phyloP scores from a whole-genome alignment of 805 yeast species.

The Myxozyma neglecta region DNA sequence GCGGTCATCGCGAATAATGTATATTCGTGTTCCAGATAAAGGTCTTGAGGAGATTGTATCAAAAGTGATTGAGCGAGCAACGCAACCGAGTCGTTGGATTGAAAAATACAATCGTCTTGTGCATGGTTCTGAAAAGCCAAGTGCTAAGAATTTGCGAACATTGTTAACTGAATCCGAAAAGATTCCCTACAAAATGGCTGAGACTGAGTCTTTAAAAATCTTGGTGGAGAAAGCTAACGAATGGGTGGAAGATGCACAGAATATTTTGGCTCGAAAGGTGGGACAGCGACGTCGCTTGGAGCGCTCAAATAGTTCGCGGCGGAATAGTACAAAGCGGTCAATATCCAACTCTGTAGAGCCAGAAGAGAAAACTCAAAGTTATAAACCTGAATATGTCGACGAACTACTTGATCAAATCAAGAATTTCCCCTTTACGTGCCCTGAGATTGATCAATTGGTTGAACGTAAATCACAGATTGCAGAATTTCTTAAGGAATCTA shows the following conservation, averaged over 20 bases:
- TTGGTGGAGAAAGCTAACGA: constrained; percentile 50
- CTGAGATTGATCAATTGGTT: constrained; percentile 60
- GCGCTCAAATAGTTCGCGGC: constrained; percentile 28
- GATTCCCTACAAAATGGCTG: constrained; percentile 46
- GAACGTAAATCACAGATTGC: constrained; percentile 55
- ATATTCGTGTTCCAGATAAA: constrained; percentile 51
- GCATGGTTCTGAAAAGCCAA: constrained; percentile 43
- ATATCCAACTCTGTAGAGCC: background rate
- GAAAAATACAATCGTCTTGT: constrained; percentile 47
- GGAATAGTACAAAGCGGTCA: constrained; percentile 4
- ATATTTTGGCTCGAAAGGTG: constrained; percentile 52
- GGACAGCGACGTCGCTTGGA: constrained; percentile 16
- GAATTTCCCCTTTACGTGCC: constrained; percentile 50
- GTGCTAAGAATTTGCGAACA: constrained; percentile 48
- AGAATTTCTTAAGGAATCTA: constrained; percentile 52
- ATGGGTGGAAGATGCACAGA: constrained; percentile 59
- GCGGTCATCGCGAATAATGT: constrained; percentile 8
- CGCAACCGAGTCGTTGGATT: constrained; percentile 56
- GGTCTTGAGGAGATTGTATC: constrained; percentile 46
- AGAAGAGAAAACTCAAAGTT: constrained; percentile 20
- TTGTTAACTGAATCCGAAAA: constrained; percentile 59
- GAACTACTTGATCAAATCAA: constrained; percentile 51
- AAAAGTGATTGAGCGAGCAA: constrained; percentile 45
- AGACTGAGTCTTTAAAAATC: constrained; percentile 42
- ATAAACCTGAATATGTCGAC: constrained; percentile 41